Conservation (phyloP, 352 stramenopile species). For the Nothophytophthora sp. region DNA sequence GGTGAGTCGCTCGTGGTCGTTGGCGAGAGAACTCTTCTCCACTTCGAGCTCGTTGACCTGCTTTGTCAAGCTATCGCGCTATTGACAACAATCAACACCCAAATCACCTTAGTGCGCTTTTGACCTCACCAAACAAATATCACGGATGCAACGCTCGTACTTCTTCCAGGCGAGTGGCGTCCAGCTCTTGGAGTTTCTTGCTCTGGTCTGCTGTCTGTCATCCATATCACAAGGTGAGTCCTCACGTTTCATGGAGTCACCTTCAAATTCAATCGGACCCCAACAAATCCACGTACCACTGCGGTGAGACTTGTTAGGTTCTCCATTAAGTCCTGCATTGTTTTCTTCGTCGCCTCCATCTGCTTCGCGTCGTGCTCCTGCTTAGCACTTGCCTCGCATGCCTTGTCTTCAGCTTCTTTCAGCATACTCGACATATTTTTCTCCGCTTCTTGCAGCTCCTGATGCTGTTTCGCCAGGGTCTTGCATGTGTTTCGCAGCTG, state of each 20-base stretch:
- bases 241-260: neutral
- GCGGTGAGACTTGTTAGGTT: conserved; percentile 66
- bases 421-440: conserved; percentile 20
- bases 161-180: conserved; percentile 42
- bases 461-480: conserved; percentile 26
- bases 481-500: conserved; percentile 32
- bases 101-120: neutral
- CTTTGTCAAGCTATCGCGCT: conserved; percentile 35
- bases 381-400: conserved; percentile 16
- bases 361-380: conserved; percentile 36
- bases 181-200: conserved; percentile 65
- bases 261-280: neutral
- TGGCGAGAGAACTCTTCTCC: conserved; percentile 36
- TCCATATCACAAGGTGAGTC: neutral
- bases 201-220: conserved; percentile 62
- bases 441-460: conserved; percentile 30
- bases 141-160: conserved; percentile 16
- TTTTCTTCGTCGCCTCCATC: conserved; percentile 52
- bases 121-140: neutral
- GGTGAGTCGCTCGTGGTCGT: conserved; percentile 41
- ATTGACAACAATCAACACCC: conserved; percentile 1
- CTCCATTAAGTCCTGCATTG: conserved; percentile 66
- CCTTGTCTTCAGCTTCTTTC: conserved; percentile 22
- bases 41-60: conserved; percentile 36
- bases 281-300: conserved; percentile 29